phyloP scores from a whole-genome alignment of 108 stramenopile genomes.

The Mediolabrus comicus region DNA sequence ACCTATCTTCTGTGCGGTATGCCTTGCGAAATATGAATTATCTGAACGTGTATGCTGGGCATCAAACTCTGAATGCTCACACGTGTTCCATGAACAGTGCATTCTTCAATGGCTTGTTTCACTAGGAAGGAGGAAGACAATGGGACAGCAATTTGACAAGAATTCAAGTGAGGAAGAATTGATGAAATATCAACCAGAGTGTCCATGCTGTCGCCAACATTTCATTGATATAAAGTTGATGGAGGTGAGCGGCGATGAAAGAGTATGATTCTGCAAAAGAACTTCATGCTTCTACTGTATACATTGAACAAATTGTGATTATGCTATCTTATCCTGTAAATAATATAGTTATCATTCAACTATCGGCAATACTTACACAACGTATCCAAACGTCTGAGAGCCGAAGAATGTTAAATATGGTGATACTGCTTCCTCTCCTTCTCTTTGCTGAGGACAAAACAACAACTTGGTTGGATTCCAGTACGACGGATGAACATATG shows the following conservation, averaged over 20 bases:
- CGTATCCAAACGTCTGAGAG: slow-evolving; percentile 67
- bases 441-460: slow-evolving; percentile 38
- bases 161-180: slow-evolving; percentile 12
- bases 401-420: slow-evolving; percentile 74
- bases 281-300: too few species aligned
- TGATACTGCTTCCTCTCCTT: slow-evolving; percentile 13
- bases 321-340: too few species aligned
- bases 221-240: slow-evolving; percentile 9
- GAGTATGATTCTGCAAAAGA: too few species aligned
- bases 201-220: slow-evolving; percentile 58
- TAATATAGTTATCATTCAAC: too few species aligned
- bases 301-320: too few species aligned
- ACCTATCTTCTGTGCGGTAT: slow-evolving; percentile 58
- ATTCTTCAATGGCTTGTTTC: slow-evolving; percentile 49
- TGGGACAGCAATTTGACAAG: neutral
- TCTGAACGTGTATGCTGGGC: slow-evolving; percentile 52
- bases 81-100: slow-evolving; percentile 53
- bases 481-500: slow-evolving; percentile 52
- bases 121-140: slow-evolving; percentile 27
- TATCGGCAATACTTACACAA: slow-evolving; percentile 7
- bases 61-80: slow-evolving; percentile 46
- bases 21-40: slow-evolving; percentile 34
- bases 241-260: neutral
- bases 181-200: slow-evolving; percentile 43
- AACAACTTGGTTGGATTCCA: slow-evolving; percentile 57